These are phyloP conservation scores for Cladochytrium tenue DNA, from an alignment of 371 early-diverging fungal species.

Conservation along the genomic window DNA sequence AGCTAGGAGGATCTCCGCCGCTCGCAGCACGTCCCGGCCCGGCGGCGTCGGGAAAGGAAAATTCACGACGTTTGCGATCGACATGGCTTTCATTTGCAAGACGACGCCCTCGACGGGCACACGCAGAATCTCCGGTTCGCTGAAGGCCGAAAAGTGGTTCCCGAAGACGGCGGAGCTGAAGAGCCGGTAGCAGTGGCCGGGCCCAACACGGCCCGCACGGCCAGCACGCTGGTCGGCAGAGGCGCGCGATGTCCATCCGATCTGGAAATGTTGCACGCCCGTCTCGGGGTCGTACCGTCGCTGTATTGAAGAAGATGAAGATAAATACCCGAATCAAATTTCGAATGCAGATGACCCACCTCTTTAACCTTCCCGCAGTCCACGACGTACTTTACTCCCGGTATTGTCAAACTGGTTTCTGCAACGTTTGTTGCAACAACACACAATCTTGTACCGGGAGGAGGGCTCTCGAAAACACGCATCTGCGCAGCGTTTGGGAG, in stretches of 20 bases:
- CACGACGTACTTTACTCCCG: slow-evolving; percentile 94
- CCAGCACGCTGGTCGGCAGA: slow-evolving; percentile 97
- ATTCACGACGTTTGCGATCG: slow-evolving; percentile 87
- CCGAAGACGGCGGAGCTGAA: slow-evolving; percentile 94
- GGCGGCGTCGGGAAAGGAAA: slow-evolving; percentile 82
- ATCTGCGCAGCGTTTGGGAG: slow-evolving; percentile 86
- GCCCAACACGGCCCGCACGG: slow-evolving; percentile 96
- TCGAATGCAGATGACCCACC: slow-evolving; percentile 15
- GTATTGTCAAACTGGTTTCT: slow-evolving; percentile 98
- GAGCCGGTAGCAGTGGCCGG: slow-evolving; percentile 94
- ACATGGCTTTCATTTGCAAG: slow-evolving; percentile 94
- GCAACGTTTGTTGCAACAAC: slow-evolving; percentile 99
- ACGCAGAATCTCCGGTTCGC: slow-evolving; percentile 90
- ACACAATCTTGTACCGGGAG: slow-evolving; percentile 86
- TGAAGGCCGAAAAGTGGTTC: slow-evolving; percentile 84
- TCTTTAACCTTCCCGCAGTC: slow-evolving; percentile 96
- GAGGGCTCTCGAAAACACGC: slow-evolving; percentile 84
- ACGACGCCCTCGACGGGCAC: slow-evolving; percentile 96
- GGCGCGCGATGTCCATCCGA: slow-evolving; percentile 93
- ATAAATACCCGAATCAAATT: neutral
- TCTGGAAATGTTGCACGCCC: slow-evolving; percentile 83
- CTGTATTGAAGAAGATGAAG: slow-evolving; percentile 17
- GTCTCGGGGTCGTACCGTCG: slow-evolving; percentile 77
- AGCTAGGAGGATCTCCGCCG: slow-evolving; percentile 40
- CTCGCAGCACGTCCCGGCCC: slow-evolving; percentile 25